phyloP scores from a whole-genome alignment of 1,284 basidiomycete genomes.

The Cutaneotrichosporon dermatis region DNA sequence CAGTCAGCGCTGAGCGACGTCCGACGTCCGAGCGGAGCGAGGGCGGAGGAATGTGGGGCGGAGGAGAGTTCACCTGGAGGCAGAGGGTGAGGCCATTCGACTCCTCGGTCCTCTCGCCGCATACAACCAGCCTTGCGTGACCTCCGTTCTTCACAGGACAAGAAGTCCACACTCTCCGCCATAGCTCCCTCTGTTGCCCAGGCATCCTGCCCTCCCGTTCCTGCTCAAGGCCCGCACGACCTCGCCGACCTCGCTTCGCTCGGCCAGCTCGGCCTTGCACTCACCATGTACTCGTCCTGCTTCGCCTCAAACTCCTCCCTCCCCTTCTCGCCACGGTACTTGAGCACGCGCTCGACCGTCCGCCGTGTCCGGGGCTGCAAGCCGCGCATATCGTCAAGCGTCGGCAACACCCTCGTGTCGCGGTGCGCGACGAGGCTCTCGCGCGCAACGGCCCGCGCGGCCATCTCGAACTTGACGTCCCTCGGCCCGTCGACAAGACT shows the following conservation, averaged over 20 bases:
- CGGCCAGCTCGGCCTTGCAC: slow-evolving; percentile 28
- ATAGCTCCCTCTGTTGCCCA: too few relatives aligned
- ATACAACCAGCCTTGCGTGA: too few relatives aligned
- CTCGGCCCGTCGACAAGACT: slow-evolving; percentile 90
- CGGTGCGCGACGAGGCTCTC: slow-evolving; percentile 48
- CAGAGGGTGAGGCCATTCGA: too few relatives aligned
- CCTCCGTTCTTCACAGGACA: too few relatives aligned
- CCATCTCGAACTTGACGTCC: slow-evolving; percentile 81
- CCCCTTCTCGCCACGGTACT: slow-evolving; percentile 43
- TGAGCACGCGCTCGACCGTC: slow-evolving; percentile 41
- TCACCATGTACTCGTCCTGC: slow-evolving; percentile 48
- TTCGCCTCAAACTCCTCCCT: slow-evolving; percentile 40
- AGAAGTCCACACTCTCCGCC: too few relatives aligned
- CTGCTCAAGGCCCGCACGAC: too few relatives aligned
- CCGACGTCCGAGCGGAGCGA: too few relatives aligned
- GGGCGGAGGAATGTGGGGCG: too few relatives aligned
- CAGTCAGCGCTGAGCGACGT: neutral
- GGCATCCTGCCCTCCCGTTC: too few relatives aligned
- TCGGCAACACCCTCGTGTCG: neutral
- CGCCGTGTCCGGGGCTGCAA: slow-evolving; percentile 3
- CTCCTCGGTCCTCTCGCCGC: too few relatives aligned
- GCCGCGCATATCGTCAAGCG: neutral
- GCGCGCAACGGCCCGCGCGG: slow-evolving; percentile 74
- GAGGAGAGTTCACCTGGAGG: too few relatives aligned
- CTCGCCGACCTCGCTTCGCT: too few relatives aligned